Evolutionary conservation across 345 rosid genomes (phyloP).

Genomic region (Gossypium ekmanianum): DNA sequence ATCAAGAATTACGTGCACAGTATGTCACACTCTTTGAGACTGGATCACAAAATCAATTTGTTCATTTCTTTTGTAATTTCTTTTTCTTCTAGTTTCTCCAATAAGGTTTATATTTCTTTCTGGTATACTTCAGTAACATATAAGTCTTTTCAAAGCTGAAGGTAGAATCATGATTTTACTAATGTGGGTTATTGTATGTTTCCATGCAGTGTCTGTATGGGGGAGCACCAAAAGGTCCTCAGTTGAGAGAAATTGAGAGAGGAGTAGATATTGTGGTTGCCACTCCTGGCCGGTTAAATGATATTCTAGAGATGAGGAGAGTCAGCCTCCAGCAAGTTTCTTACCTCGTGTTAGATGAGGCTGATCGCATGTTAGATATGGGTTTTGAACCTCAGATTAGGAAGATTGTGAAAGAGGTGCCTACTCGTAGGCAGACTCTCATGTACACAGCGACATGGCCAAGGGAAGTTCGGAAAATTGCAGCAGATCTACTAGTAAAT

Average conservation of each 20-base stretch:
- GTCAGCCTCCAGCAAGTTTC: slow-evolving; percentile 82
- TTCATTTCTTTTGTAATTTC: background rate
- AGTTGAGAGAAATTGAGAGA: slow-evolving; percentile 81
- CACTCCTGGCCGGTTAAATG: slow-evolving; percentile 97
- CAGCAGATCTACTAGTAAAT: slow-evolving; percentile 85
- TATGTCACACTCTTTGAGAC: slow-evolving; percentile 26
- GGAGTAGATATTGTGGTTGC: slow-evolving; percentile 97
- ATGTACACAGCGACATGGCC: slow-evolving; percentile 99
- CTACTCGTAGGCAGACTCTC: slow-evolving; percentile 90
- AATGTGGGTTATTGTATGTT: background rate
- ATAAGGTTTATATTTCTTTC: background rate
- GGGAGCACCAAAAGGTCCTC: slow-evolving; percentile 98
- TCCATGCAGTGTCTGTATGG: slow-evolving; percentile 81
- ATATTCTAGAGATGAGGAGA: slow-evolving; percentile 94
- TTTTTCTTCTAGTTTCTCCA: background rate
- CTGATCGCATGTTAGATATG: slow-evolving; percentile 99
- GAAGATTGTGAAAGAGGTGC: slow-evolving; percentile 92
- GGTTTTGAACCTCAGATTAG: slow-evolving; percentile 98
- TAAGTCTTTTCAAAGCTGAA: background rate
- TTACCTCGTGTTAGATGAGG: slow-evolving; percentile 97
- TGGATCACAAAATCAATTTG: background rate
- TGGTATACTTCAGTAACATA: background rate
- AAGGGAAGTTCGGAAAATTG: slow-evolving; percentile 92
- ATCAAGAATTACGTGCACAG: slow-evolving; percentile 81
- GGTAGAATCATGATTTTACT: slow-evolving; percentile 10